Conservation (phyloP, 1,284 basidiomycete genomes). For the Ceratobasidium theobromae region DNA sequence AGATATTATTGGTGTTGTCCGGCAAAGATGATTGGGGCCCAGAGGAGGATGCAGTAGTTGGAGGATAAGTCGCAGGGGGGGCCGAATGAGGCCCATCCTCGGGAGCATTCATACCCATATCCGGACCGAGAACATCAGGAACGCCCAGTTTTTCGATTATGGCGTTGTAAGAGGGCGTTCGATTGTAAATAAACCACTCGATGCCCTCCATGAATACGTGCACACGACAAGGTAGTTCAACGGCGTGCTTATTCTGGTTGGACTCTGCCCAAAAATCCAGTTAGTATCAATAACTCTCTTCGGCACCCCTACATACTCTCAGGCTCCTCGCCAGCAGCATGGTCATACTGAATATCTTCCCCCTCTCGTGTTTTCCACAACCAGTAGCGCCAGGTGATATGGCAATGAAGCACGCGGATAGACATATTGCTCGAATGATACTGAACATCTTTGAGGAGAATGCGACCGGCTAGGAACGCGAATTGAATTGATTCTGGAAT, state of each 20-base stretch:
- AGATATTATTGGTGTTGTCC: constrained; percentile 19
- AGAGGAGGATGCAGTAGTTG: constrained; percentile 36
- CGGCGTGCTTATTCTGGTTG: constrained; percentile 35
- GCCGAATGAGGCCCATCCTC: constrained; percentile 35
- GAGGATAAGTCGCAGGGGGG: constrained; percentile 37
- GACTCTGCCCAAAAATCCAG: not conserved
- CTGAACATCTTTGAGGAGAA: constrained; percentile 79
- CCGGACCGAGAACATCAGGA: not conserved
- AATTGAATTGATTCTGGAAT: constrained; percentile 80
- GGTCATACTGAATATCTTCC: constrained; percentile 61
- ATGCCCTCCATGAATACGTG: constrained; percentile 77
- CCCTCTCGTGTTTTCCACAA: constrained; percentile 68
- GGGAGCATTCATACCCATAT: not conserved
- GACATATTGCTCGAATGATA: constrained; percentile 92
- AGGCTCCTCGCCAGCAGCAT: constrained; percentile 52
- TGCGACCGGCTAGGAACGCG: constrained; percentile 81
- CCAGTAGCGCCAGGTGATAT: constrained; percentile 92
- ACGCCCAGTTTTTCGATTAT: constrained; percentile 68
- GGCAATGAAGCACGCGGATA: constrained; percentile 75
- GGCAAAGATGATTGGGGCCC: constrained; percentile 9
- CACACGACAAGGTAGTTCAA: constrained; percentile 70
- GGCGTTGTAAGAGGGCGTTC: constrained; percentile 81
- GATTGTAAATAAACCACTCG: constrained; percentile 90
- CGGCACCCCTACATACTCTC: constrained; percentile 43
- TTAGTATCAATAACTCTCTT: not conserved